A percentile compares a stretch with the other conserved stretches of the same genome.
These are phyloP conservation scores for Helotiales sp. DNA, from an alignment of 2,329 filamentous ascomycete species.

Conservation along the genomic window DNA sequence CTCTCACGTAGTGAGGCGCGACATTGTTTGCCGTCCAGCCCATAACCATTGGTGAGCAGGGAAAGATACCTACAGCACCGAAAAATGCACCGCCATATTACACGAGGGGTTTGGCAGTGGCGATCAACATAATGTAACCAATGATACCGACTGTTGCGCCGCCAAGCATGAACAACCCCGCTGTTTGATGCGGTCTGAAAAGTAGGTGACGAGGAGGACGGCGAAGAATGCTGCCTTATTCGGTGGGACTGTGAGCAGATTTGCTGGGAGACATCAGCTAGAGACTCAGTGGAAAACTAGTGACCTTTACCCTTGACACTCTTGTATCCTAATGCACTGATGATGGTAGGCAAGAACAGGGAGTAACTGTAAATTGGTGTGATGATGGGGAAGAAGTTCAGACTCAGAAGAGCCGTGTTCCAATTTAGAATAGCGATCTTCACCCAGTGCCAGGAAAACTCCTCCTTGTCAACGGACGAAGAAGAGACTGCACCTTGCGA, in stretches of 20 bases:
- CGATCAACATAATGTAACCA: slow-evolving; percentile 5
- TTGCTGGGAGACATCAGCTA: neutral
- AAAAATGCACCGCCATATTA: neutral
- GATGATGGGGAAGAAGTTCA: slow-evolving; percentile 9
- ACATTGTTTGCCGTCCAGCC: neutral
- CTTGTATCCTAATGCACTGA: neutral
- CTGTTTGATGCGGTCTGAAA: slow-evolving; percentile 1
- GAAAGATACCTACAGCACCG: neutral
- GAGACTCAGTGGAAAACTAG: neutral
- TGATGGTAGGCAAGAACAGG: neutral
- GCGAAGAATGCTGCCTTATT: slow-evolving; percentile 7
- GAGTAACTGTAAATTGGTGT: slow-evolving; percentile 1
- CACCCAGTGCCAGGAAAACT: neutral
- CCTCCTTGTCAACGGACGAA: neutral
- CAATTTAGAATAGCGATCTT: neutral
- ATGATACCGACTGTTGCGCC: slow-evolving; percentile 1
- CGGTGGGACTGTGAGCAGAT: neutral
- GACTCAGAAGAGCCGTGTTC: neutral
- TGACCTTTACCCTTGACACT: neutral
- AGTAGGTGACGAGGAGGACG: neutral
- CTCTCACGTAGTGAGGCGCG: neutral
- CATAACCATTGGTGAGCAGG: neutral
- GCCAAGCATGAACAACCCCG: neutral
- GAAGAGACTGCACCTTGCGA: neutral
- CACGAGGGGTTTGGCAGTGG: neutral